Evolutionary conservation across 768 basidiomycete species (phyloP), one percentile per base, ranked within the genome.

Genomic region (Lactifluus pinguis): DNA sequence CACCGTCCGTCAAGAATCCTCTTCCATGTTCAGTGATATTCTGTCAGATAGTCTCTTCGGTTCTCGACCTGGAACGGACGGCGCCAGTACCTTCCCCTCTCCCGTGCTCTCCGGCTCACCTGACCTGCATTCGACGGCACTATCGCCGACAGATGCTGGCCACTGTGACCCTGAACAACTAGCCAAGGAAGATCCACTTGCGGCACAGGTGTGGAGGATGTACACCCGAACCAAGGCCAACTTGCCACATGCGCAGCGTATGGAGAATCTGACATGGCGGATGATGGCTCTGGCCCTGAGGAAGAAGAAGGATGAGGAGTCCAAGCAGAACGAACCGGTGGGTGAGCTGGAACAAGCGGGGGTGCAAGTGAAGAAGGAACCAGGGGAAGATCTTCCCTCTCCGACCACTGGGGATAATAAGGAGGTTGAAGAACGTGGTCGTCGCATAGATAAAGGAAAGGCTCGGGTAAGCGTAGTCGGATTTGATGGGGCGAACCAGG

Each of bases 211-310:
- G 34, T 98, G 95, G 95, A 92, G 87, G 76, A 89, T 98, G 82
- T 98, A 91, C 69, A 85, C 92, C 39, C 84, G 89, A 62, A 89
- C 88, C 49, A 94, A 93, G 74, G 89, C 87, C n/a, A 82, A 80
- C 36, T 74, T 95, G 59, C 93, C 95, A 34, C 92, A 95, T 70
- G 92, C 89, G 0, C 91, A 94, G 73, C 77, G 95, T 69, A 94
- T 99, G 92, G 97, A 98, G 76, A 98, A 98, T 70, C 72, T 98
- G 57, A 97, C 95, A 0, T 98, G 95, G 95, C 77, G 97, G 61
- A 91, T 98, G 93, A 98, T 98, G 95, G 89, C 94, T 29, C 76
- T 99, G 70, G 92, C 90, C 13, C 76, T 99, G 58, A 87, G 88
- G 78, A 95, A 89, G 80, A 86, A 87, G 76, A 85, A 85, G 73